phyloP scores from a whole-genome alignment of 2,329 filamentous ascomycete species.

The Amylocarpus encephaloides region DNA sequence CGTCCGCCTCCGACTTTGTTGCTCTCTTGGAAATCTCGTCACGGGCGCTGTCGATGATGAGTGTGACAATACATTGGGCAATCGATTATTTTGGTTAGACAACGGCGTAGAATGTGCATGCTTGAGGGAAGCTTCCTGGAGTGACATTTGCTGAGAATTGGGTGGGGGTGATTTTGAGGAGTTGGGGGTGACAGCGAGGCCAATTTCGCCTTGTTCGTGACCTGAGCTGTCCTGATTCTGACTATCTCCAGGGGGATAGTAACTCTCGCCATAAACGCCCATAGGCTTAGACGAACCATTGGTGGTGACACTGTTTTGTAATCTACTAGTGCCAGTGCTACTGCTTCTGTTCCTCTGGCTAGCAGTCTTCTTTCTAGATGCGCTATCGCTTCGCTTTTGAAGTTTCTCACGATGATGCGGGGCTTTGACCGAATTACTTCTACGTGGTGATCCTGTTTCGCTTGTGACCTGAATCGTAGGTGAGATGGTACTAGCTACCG shows the following conservation, averaged over 20 bases:
- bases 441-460: constrained; percentile 43
- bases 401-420: constrained; percentile 33
- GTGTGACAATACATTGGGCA: constrained; percentile 13
- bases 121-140: constrained; percentile 20
- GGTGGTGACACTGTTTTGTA: constrained; percentile 38
- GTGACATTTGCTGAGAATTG: constrained; percentile 24
- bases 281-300: constrained; percentile 28
- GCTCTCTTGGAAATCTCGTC: constrained; percentile 46
- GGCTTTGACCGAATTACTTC: constrained; percentile 16
- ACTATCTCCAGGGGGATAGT: constrained; percentile 32
- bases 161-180: constrained; percentile 18
- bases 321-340: constrained; percentile 41
- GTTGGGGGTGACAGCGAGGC: constrained; percentile 8
- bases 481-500: constrained; percentile 29
- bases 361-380: constrained; percentile 35
- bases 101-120: constrained; percentile 7
- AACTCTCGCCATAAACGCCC: constrained; percentile 43
- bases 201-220: constrained; percentile 27
- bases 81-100: constrained; percentile 16
- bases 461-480: constrained; percentile 74
- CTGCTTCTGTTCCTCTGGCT: constrained; percentile 47
- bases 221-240: constrained; percentile 30
- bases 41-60: constrained; percentile 22
- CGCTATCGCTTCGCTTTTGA: constrained; percentile 33
- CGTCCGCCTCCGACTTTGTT: constrained; percentile 43